These are phyloP conservation scores for Candida gorgasii DNA, from an alignment of 805 yeast genomes.

Conservation along the genomic window DNA sequence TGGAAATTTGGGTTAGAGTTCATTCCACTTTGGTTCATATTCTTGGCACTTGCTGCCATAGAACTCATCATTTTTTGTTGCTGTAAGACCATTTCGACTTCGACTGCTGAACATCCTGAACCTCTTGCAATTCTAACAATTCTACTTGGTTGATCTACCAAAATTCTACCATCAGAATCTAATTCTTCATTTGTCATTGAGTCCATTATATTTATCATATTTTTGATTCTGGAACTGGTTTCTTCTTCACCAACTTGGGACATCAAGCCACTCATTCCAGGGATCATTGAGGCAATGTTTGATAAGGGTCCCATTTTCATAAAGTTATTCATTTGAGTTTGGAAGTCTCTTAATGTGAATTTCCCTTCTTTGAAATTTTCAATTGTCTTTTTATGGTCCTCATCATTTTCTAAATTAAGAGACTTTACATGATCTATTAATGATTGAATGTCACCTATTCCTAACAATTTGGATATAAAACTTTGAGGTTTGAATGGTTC, in stretches of 20 bases:
- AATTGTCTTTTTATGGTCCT: slow-evolving; percentile 83
- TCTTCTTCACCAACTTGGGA: slow-evolving; percentile 90
- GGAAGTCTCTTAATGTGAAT: slow-evolving; percentile 87
- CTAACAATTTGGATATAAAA: slow-evolving; percentile 87
- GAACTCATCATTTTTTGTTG: slow-evolving; percentile 94
- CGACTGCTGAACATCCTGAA: slow-evolving; percentile 88
- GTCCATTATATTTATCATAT: slow-evolving; percentile 90
- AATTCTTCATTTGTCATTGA: slow-evolving; percentile 93
- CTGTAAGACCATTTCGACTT: slow-evolving; percentile 86
- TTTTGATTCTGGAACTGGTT: slow-evolving; percentile 76
- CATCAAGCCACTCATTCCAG: slow-evolving; percentile 84
- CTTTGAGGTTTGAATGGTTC: slow-evolving; percentile 89
- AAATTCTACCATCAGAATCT: slow-evolving; percentile 83
- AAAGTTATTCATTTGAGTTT: slow-evolving; percentile 92
- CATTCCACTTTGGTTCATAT: slow-evolving; percentile 14
- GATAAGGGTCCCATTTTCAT: slow-evolving; percentile 96
- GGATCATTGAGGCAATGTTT: slow-evolving; percentile 93
- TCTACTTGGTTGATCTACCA: slow-evolving; percentile 79
- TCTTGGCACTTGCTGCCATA: slow-evolving; percentile 69
- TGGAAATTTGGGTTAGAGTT: slow-evolving; percentile 45
- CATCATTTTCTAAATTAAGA: slow-evolving; percentile 61
- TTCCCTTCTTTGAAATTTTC: slow-evolving; percentile 94
- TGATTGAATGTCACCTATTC: slow-evolving; percentile 94
- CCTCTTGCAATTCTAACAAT: slow-evolving; percentile 91
- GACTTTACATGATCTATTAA: slow-evolving; percentile 92